These are phyloP conservation scores for Hanseniaspora meyeri DNA, from an alignment of 805 yeast genomes.

Conservation along the genomic window DNA sequence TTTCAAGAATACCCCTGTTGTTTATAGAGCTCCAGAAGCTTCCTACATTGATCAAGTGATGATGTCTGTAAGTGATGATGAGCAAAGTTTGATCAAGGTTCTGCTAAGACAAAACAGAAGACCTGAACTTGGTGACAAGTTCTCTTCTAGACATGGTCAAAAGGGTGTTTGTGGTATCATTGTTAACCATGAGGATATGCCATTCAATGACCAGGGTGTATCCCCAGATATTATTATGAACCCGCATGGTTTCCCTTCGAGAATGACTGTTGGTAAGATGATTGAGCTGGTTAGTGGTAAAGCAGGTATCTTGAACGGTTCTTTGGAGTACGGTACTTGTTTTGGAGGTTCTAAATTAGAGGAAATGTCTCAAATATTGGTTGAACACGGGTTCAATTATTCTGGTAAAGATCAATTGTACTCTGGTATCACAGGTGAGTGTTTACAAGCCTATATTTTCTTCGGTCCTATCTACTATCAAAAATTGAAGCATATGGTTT, in stretches of 20 bases:
- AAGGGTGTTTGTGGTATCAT: slow-evolving; percentile 99
- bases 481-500: slow-evolving; percentile 95
- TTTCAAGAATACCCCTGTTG: slow-evolving; percentile 82
- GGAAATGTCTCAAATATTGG: slow-evolving; percentile 83
- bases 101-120: slow-evolving; percentile 87
- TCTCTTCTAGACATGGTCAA: slow-evolving; percentile 95
- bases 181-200: slow-evolving; percentile 93
- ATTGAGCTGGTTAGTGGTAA: slow-evolving; percentile 90
- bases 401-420: slow-evolving; percentile 97
- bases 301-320: slow-evolving; percentile 90
- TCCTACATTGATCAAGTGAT: slow-evolving; percentile 92
- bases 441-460: slow-evolving; percentile 92
- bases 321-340: slow-evolving; percentile 91
- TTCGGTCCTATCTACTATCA: slow-evolving; percentile 98
- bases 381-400: slow-evolving; percentile 83
- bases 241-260: slow-evolving; percentile 99
- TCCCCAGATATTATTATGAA: slow-evolving; percentile 95
- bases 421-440: slow-evolving; percentile 95
- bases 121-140: slow-evolving; percentile 95
- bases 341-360: slow-evolving; percentile 95
- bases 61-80: slow-evolving; percentile 92
- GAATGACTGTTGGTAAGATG: slow-evolving; percentile 99
- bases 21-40: slow-evolving; percentile 90
- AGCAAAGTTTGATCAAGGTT: slow-evolving; percentile 87
- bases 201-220: slow-evolving; percentile 85